Conservation (phyloP, 768 basidiomycete genomes). For the Agrocybe pediades region DNA sequence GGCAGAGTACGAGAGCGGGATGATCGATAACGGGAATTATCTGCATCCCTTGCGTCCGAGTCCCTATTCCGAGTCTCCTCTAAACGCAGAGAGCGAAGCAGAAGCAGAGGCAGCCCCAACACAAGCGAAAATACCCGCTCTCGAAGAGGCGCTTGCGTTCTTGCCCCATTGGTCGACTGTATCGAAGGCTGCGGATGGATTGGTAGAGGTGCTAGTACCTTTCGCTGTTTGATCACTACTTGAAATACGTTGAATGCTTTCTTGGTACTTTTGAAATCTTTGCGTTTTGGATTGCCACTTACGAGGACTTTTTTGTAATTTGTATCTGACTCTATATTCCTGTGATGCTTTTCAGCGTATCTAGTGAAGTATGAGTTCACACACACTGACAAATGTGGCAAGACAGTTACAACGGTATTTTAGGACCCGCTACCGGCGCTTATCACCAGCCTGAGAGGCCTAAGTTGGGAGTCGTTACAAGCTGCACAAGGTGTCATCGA, state of each 20-base stretch:
- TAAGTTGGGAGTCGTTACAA: background rate
- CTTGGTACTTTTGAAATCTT: no score
- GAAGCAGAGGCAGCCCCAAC: background rate
- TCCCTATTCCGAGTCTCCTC: no score
- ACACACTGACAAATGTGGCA: no score
- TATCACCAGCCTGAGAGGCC: background rate
- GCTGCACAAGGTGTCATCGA: no score
- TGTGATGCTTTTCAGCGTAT: no score
- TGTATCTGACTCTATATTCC: no score
- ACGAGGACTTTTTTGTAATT: background rate
- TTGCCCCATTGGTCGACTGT: constrained; percentile 71
- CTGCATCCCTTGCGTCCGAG: background rate
- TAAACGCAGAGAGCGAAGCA: constrained; percentile 25
- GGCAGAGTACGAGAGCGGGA: constrained; percentile 64
- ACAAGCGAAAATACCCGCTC: constrained; percentile 58
- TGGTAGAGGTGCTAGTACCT: constrained; percentile 47
- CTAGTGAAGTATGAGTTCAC: no score
- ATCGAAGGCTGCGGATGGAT: constrained; percentile 53
- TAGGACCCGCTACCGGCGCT: no score
- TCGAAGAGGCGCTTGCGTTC: constrained; percentile 65
- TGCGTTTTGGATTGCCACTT: background rate
- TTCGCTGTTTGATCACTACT: background rate
- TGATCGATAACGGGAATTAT: constrained; percentile 42
- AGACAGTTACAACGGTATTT: no score
- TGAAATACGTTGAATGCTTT: no score